Evolutionary conservation across 176 grass and related monocot species (phyloP).

Genomic region (Oropetium thomaeum): DNA sequence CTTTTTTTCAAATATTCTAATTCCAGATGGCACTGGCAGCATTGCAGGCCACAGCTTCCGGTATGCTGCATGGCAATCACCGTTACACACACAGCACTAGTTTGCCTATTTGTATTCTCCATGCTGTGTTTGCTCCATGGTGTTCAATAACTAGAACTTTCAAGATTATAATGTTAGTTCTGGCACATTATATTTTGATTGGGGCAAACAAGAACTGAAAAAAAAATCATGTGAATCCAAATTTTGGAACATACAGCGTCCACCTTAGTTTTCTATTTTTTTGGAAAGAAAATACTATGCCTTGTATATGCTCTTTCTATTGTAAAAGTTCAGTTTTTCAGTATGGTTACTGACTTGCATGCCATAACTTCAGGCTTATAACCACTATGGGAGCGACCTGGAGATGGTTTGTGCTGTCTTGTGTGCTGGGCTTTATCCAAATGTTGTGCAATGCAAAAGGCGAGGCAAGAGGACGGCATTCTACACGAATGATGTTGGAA

Average conservation of each 20-base stretch:
- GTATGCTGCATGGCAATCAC: neutral
- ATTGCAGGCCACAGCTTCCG: neutral
- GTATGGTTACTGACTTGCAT: constrained; percentile 8
- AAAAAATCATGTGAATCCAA: neutral
- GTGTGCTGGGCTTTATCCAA: constrained; percentile 92
- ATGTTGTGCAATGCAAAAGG: constrained; percentile 92
- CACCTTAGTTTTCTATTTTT: neutral
- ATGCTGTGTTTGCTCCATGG: neutral
- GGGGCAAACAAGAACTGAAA: neutral
- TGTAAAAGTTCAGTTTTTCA: neutral
- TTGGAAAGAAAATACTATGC: neutral
- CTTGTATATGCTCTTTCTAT: neutral
- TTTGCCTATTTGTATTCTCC: neutral
- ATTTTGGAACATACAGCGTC: neutral
- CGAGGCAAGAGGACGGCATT: constrained; percentile 77
- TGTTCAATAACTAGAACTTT: constrained; percentile 14
- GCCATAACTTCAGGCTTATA: constrained; percentile 64
- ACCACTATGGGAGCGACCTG: constrained; percentile 68
- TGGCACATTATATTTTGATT: neutral
- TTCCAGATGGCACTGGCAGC: neutral
- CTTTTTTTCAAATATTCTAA: neutral
- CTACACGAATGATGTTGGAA: constrained; percentile 93
- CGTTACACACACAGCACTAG: neutral
- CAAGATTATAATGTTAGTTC: neutral
- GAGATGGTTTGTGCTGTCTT: constrained; percentile 91